Percentiles rank a stretch among this genome's conserved stretches.
These are phyloP conservation scores for Alnus rubra DNA, from an alignment of 306 rosid species.

Conservation along the genomic window DNA sequence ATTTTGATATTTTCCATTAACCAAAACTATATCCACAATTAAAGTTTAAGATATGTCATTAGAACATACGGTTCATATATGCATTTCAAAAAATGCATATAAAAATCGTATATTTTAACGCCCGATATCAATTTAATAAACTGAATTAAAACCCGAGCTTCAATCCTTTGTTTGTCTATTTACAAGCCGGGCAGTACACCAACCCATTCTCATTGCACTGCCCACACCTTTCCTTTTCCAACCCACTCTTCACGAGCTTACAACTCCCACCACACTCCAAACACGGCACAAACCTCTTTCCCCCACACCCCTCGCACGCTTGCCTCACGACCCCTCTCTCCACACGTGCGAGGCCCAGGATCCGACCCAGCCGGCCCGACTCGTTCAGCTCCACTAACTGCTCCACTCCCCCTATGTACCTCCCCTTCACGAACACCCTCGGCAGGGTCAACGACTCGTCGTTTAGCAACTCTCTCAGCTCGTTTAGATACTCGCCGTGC, in stretches of 20 bases:
- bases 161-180: neutral
- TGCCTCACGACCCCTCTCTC: constrained; percentile 68
- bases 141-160: too few relatives aligned
- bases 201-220: constrained; percentile 85
- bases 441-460: constrained; percentile 53
- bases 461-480: constrained; percentile 50
- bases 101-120: too few relatives aligned
- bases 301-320: constrained; percentile 79
- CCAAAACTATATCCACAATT: too few relatives aligned
- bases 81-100: too few relatives aligned
- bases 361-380: constrained; percentile 56
- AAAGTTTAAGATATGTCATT: too few relatives aligned
- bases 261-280: constrained; percentile 79
- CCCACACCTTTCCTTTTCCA: constrained; percentile 48
- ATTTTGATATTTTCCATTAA: too few relatives aligned
- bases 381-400: constrained; percentile 68
- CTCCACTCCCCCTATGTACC: constrained; percentile 72
- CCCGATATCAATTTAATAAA: too few relatives aligned
- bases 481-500: constrained; percentile 62
- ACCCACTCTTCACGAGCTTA: constrained; percentile 35
- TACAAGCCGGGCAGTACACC: constrained; percentile 65
- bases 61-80: too few relatives aligned
- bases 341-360: constrained; percentile 49
- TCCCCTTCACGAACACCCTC: constrained; percentile 77
- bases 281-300: constrained; percentile 86